These are phyloP conservation scores for Bruguiera sexangula DNA, from an alignment of 345 rosid genomes.

Conservation along the genomic window DNA sequence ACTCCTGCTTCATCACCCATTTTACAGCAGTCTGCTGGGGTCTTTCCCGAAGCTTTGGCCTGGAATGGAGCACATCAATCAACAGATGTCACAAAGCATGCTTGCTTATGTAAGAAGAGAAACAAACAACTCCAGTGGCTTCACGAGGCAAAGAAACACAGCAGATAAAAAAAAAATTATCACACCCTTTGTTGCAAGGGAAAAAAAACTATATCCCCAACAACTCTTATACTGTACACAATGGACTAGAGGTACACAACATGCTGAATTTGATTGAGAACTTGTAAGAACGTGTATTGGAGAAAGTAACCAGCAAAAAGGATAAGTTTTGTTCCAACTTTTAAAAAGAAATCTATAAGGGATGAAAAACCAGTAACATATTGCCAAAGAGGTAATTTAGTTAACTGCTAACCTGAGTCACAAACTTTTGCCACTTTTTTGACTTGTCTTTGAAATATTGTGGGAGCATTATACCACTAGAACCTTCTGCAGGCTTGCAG, in stretches of 20 bases:
- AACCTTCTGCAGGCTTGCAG: slow-evolving; percentile 39
- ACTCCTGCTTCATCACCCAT: slow-evolving; percentile 74
- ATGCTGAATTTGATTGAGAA: too few species aligned
- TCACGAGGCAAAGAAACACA: too few species aligned
- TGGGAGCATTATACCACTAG: slow-evolving; percentile 36
- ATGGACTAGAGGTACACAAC: too few species aligned
- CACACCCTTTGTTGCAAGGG: too few species aligned
- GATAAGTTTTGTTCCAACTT: too few species aligned
- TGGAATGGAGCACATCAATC: slow-evolving; percentile 28
- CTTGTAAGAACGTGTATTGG: too few species aligned
- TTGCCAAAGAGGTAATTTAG: background rate
- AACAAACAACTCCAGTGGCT: too few species aligned
- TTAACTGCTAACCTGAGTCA: slow-evolving; percentile 61
- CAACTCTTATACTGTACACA: too few species aligned
- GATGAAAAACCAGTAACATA: background rate
- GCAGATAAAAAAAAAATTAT: too few species aligned
- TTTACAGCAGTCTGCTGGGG: slow-evolving; percentile 53
- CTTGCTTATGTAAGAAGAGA: background rate
- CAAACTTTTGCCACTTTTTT: slow-evolving; percentile 88
- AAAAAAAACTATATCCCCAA: too few species aligned
- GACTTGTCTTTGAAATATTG: slow-evolving; percentile 67
- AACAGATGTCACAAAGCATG: slow-evolving; percentile 7
- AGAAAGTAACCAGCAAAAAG: too few species aligned
- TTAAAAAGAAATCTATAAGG: background rate
- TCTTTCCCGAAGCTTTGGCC: slow-evolving; percentile 92